Conservation (phyloP, 306 rosid genomes). For the Malus orientalis region DNA sequence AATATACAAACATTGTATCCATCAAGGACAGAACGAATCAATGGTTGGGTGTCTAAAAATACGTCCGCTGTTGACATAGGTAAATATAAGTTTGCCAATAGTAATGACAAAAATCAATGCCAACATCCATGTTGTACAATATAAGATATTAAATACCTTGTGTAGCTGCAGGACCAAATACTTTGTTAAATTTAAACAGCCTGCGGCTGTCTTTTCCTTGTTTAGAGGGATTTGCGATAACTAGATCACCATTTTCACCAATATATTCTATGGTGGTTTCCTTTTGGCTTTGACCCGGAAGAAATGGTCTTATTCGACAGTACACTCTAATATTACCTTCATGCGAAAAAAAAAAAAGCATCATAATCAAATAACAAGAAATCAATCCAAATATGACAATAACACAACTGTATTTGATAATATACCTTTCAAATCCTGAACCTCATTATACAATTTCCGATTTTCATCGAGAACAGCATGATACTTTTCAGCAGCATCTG, state of each 20-base stretch:
- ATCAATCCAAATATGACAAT: background rate
- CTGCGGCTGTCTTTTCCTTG: conserved; percentile 79
- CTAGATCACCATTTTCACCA: conserved; percentile 87
- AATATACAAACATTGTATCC: conserved; percentile 98
- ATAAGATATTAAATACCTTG: conserved; percentile 54
- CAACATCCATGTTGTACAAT: conserved; percentile 4
- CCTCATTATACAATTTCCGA: conserved; percentile 84
- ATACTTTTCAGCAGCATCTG: conserved; percentile 87
- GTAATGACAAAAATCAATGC: background rate
- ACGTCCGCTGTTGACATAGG: conserved; percentile 60
- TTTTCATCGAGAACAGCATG: conserved; percentile 78
- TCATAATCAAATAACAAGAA: conserved; percentile 14
- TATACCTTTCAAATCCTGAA: conserved; percentile 93
- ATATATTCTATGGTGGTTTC: conserved; percentile 71
- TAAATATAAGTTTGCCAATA: background rate
- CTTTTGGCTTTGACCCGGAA: conserved; percentile 78
- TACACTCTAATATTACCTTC: conserved; percentile 94
- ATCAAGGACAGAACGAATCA: conserved; percentile 89
- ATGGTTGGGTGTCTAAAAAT: conserved; percentile 76
- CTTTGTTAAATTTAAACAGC: conserved; percentile 85
- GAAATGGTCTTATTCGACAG: conserved; percentile 94
- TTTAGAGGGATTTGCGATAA: conserved; percentile 76
- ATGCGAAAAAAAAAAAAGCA: conserved; percentile 3
- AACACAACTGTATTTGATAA: background rate
- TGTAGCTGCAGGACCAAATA: conserved; percentile 72